Evolutionary conservation across 192 early-diverging fungal species (phyloP).

Genomic region (Coemansia sp.): DNA sequence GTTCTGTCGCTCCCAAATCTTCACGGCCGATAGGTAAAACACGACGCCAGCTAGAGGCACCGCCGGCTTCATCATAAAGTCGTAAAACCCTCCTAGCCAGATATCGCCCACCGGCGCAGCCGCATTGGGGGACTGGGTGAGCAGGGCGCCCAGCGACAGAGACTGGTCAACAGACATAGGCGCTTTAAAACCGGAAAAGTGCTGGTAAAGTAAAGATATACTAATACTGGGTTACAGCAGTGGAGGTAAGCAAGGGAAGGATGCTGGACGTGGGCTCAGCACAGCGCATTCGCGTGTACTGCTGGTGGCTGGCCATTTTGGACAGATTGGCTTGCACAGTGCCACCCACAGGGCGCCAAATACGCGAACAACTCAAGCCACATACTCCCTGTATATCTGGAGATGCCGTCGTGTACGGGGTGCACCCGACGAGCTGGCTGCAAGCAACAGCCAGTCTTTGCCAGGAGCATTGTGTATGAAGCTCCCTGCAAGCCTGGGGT

Average conservation of each 20-base stretch:
- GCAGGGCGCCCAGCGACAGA: background rate
- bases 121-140: conserved; percentile 4
- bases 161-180: background rate
- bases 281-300: background rate
- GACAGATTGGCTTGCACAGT: background rate
- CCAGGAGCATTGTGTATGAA: too few species aligned
- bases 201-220: background rate
- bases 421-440: too few species aligned
- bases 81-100: conserved; percentile 61
- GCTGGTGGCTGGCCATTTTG: background rate
- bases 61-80: conserved; percentile 61
- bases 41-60: conserved; percentile 53
- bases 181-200: background rate
- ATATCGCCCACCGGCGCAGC: conserved; percentile 39
- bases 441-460: too few species aligned
- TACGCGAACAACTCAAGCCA: background rate
- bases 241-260: background rate
- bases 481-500: too few species aligned
- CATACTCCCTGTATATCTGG: too few species aligned
- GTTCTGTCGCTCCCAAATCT: conserved; percentile 27
- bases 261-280: background rate
- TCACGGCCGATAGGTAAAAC: conserved; percentile 14
- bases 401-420: too few species aligned
- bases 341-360: background rate
- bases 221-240: background rate